phyloP scores from a whole-genome alignment of 2,329 filamentous ascomycete species.

The Geosmithia flava region DNA sequence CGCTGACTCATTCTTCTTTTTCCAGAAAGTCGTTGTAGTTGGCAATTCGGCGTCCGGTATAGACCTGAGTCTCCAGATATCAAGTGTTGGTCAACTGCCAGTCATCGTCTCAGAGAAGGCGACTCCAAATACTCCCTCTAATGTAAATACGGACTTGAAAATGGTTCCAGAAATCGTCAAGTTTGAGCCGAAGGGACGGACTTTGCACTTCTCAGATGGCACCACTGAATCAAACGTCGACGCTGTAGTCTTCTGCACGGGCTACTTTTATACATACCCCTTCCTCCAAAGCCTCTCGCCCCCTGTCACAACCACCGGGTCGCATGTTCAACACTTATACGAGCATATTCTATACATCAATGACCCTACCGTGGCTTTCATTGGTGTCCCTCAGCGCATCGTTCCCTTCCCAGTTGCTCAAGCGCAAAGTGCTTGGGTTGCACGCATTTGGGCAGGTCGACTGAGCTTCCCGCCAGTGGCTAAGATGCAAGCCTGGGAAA shows the following conservation, averaged over 20 bases:
- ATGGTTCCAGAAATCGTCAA: too few relatives aligned
- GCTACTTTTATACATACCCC: constrained; percentile 72
- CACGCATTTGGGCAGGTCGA: constrained; percentile 53
- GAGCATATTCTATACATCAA: constrained; percentile 18
- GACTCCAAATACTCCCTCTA: too few relatives aligned
- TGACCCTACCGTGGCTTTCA: constrained; percentile 54
- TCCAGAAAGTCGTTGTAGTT: constrained; percentile 51
- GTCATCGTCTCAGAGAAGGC: constrained; percentile 38
- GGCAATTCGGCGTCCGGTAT: constrained; percentile 61
- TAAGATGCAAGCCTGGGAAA: not conserved
- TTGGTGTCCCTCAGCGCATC: constrained; percentile 53
- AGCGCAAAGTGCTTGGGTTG: constrained; percentile 53
- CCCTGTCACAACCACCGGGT: constrained; percentile 16
- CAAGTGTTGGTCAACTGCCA: constrained; percentile 34
- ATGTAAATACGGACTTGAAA: too few relatives aligned
- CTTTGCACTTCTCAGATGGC: too few relatives aligned
- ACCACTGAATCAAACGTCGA: constrained; percentile 44
- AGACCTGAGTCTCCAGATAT: constrained; percentile 57
- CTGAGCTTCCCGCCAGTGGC: constrained; percentile 37
- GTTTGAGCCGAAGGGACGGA: too few relatives aligned
- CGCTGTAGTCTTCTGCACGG: constrained; percentile 69
- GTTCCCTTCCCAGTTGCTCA: constrained; percentile 63
- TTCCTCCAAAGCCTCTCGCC: constrained; percentile 40
- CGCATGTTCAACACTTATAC: too few relatives aligned
- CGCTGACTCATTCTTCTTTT: constrained; percentile 5